Evolutionary conservation across 2,329 filamentous ascomycete genomes (phyloP), one percentile per base, ranked within the genome.

Genomic region (Exophiala sp.): DNA sequence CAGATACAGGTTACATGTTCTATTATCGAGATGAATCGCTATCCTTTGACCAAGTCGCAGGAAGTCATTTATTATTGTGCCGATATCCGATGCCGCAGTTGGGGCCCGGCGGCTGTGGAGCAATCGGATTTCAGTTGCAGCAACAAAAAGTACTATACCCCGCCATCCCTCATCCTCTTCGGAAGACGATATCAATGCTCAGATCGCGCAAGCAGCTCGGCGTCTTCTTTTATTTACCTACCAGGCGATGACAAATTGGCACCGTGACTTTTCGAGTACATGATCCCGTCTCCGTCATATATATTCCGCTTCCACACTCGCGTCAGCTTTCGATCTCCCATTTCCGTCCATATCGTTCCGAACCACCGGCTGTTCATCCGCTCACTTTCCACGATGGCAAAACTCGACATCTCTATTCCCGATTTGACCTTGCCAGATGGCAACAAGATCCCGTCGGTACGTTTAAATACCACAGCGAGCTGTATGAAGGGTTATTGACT

Each of bases 351-450:
- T n/a, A 14, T 21, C 27, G 14, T 6, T 16, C 34, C 8, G 5
- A 18, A 24, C 14, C 23, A 43, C 11, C 14, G 35, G 19, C n/a
- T 18, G 18, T 19, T 32, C 38, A 18, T 23, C n/a, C 24, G 29
- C 22, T 21, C 41, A 13, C 19, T 49, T 22, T 47, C 55, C 27
- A 51, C 47, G 1, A 62, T 62, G 60, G 57, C 60, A 14, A 56
- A 59, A 40, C 48, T 62, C 19, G 54, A 61, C 11, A 24, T 62
- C 9, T 52, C 48, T 14, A 53, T 62, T 18, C 60, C 60, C 11
- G 46, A 52, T 18, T 46, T 60, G 7, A 57, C 48, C 18, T 41
- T 62, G 46, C 58, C 59, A 9, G 56, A 62, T 48, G 60, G 60
- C 42, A 56, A 56, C 24, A 53, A 58, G 29, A 60, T 62, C 29